Conservation (phyloP, 2,329 filamentous ascomycete genomes). For the Neonectria ditissima region DNA sequence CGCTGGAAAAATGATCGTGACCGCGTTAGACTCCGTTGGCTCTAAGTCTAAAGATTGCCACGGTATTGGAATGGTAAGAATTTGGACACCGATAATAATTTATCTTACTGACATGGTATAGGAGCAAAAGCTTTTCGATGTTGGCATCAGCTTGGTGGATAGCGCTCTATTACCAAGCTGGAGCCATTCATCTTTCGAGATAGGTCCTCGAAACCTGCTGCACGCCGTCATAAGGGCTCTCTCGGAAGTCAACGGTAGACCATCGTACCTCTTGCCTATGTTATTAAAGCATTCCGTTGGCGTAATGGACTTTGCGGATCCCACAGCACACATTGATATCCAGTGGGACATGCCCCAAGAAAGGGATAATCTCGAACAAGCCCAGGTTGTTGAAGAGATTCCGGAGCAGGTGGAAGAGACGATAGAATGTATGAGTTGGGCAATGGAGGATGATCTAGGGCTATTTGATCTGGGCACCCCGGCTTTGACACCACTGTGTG, state of each 20-base stretch:
- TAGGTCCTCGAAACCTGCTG: constrained; percentile 46
- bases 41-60: constrained; percentile 48
- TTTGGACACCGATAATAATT: not conserved
- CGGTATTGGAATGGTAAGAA: constrained; percentile 47
- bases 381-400: constrained; percentile 27
- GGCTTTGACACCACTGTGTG: not conserved
- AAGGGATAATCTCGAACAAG: not conserved
- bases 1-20: constrained; percentile 47
- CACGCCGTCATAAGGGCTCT: constrained; percentile 44
- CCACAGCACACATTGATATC: constrained; percentile 27
- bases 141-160: constrained; percentile 48
- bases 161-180: constrained; percentile 37
- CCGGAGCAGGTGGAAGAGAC: constrained; percentile 17
- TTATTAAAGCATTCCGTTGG: constrained; percentile 43
- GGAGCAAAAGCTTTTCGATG: constrained; percentile 51
- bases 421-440: not conserved
- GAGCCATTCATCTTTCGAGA: constrained; percentile 38
- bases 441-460: not conserved
- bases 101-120: constrained; percentile 35
- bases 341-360: constrained; percentile 19
- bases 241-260: constrained; percentile 40
- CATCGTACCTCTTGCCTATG: constrained; percentile 45
- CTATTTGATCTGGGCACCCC: not conserved
- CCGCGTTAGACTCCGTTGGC: constrained; percentile 40
- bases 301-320: constrained; percentile 27